Evolutionary conservation across 345 rosid genomes (phyloP), one percentile per base, ranked within the genome.

Genomic region (Eucalyptus regnans): DNA sequence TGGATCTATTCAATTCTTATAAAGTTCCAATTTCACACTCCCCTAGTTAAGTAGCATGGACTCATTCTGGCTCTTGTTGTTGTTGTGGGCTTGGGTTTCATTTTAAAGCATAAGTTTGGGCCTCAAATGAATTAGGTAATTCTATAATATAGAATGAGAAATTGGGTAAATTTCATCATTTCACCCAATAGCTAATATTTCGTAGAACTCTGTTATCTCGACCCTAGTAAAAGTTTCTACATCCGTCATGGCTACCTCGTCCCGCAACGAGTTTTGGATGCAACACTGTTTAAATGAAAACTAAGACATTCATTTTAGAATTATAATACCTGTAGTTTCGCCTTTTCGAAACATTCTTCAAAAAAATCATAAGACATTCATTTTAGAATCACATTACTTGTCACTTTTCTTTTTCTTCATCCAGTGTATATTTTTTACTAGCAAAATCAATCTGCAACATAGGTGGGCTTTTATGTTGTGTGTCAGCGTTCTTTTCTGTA

Each of bases 401-500:
- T 56, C 12, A 56, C 62, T 22, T 56, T 9, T n/a, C n/a, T 56
- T 68, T 33, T 17, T 68, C 4, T 56, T 56, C 25, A 64, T 64
- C 3, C 41, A n/a, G 18, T 1, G 76, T 52, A 52, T 52, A 52
- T 18, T 52, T 52, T 52, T 1, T 2, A 68, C 43, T 8, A 31
- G 11, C 41, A 31, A 68, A 33, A 31, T 16, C 37, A 0, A 3
- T 31, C 2, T 15, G 23, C 80, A 31, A 68, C 12, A 16, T 31
- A 18, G 80, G 11, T 31, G 80, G 23, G 43, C 14, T 11, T 11
- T 71, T 56, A 56, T 56, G 62, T 18, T 71, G 80, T 3, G 80
- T 4, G 62, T 0, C 23, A 16, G 2, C 7, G 58, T 52, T 52
- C 58, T 52, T 52, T 52, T 52, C 0, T 3, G 58, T 0, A 3